These are phyloP conservation scores for Musa schizocarpa DNA, from an alignment of 176 grass and related monocot genomes.

Conservation along the genomic window DNA sequence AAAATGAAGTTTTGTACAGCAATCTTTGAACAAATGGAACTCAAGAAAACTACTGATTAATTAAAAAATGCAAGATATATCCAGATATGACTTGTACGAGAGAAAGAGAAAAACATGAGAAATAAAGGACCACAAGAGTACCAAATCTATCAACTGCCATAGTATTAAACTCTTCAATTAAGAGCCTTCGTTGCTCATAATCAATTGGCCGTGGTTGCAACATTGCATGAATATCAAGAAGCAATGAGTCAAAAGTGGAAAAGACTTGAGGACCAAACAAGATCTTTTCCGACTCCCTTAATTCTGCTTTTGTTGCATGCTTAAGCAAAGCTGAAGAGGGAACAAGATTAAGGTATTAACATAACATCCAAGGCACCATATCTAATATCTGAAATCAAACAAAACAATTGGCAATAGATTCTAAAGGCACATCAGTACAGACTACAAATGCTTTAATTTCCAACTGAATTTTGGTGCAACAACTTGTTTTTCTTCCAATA, in stretches of 20 bases:
- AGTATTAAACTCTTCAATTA: slow-evolving; percentile 44
- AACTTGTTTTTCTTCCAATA: too few relatives aligned
- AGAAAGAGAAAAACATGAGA: not conserved
- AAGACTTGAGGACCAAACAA: slow-evolving; percentile 26
- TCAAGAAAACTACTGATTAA: not conserved
- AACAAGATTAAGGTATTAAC: slow-evolving; percentile 1
- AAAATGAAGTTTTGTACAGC: not conserved
- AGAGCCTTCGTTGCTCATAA: slow-evolving; percentile 45
- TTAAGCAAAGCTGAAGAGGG: slow-evolving; percentile 34
- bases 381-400: not conserved
- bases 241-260: slow-evolving; percentile 31
- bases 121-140: slow-evolving; percentile 15
- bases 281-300: slow-evolving; percentile 31
- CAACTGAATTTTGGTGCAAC: too few relatives aligned
- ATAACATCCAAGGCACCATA: not conserved
- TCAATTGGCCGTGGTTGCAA: slow-evolving; percentile 46
- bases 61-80: not conserved
- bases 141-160: slow-evolving; percentile 50
- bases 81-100: not conserved
- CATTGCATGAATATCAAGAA: slow-evolving; percentile 42
- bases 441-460: not conserved
- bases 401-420: not conserved
- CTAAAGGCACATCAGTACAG: not conserved
- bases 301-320: slow-evolving; percentile 30
- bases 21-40: not conserved